Conservation (phyloP, 148 eudicot genomes). For the Talinum fruticosum region DNA sequence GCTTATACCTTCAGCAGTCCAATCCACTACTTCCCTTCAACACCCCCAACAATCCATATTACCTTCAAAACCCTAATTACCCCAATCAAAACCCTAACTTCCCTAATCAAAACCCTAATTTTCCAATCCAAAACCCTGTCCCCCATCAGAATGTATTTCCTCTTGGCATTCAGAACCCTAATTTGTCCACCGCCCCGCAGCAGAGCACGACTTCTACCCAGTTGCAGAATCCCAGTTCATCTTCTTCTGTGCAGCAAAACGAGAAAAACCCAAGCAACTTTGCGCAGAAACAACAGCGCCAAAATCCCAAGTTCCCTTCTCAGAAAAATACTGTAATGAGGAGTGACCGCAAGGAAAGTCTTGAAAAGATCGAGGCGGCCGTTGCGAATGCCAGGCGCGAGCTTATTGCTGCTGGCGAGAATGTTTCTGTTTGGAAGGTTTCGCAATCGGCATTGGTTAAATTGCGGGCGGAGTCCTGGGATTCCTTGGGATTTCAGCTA, state of each 20-base stretch:
- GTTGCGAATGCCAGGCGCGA: constrained; percentile 37
- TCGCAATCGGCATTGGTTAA: constrained; percentile 52
- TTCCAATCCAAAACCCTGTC: constrained; percentile 11
- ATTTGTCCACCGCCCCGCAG: background rate
- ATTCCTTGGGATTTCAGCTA: constrained; percentile 61
- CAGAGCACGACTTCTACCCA: background rate
- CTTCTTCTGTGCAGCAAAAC: background rate
- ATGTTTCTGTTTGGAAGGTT: constrained; percentile 67
- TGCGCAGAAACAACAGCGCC: background rate
- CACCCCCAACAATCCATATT: constrained; percentile 16
- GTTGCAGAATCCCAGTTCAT: background rate
- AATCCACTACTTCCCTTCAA: constrained; percentile 1
- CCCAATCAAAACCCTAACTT: constrained; percentile 22
- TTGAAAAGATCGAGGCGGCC: constrained; percentile 48
- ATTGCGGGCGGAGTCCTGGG: constrained; percentile 70
- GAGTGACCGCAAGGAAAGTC: constrained; percentile 14
- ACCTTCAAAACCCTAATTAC: constrained; percentile 30
- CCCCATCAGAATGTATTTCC: background rate
- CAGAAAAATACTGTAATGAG: background rate
- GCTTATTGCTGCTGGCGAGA: constrained; percentile 38
- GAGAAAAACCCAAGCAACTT: background rate
- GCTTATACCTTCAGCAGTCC: background rate
- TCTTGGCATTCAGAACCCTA: background rate
- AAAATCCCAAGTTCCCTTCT: constrained; percentile 1
- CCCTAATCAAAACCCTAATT: constrained; percentile 22